phyloP scores from a whole-genome alignment of 75 land plant species.

The Pseudotsuga menziesii region DNA sequence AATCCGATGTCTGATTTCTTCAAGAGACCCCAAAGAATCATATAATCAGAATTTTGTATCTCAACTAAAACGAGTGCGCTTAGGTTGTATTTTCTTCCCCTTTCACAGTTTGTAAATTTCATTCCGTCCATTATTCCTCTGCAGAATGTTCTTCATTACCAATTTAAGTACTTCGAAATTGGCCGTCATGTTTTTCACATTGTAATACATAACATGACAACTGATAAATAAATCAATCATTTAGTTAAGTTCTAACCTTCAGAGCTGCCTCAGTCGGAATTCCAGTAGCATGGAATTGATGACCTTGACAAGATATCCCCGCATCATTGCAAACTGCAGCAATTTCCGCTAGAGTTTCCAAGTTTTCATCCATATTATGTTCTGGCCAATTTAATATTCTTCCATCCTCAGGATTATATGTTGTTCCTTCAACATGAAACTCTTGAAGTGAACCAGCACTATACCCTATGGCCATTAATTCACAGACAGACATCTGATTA shows the following conservation, averaged over 20 bases:
- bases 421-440: slow-evolving; percentile 78
- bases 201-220: no score
- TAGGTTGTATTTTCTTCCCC: no score
- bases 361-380: slow-evolving; percentile 47
- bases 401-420: slow-evolving; percentile 81
- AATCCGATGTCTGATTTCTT: no score
- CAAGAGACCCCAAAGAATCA: no score
- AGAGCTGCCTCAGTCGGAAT: slow-evolving; percentile 94
- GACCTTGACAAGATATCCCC: slow-evolving; percentile 41
- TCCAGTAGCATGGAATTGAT: slow-evolving; percentile 59
- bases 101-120: no score
- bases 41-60: no score
- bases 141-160: no score
- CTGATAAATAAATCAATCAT: no score
- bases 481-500: slow-evolving; percentile 81
- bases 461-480: slow-evolving; percentile 55
- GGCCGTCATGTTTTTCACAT: no score
- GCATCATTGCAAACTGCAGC: slow-evolving; percentile 87
- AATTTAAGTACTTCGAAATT: no score
- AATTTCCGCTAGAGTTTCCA: slow-evolving; percentile 65
- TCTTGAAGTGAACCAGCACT: slow-evolving; percentile 22
- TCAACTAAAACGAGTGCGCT: no score
- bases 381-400: slow-evolving; percentile 56
- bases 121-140: no score
- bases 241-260: slow-evolving; percentile 39